These are phyloP conservation scores for Diaporthe destruens DNA, from an alignment of 2,329 filamentous ascomycete genomes.

Conservation along the genomic window DNA sequence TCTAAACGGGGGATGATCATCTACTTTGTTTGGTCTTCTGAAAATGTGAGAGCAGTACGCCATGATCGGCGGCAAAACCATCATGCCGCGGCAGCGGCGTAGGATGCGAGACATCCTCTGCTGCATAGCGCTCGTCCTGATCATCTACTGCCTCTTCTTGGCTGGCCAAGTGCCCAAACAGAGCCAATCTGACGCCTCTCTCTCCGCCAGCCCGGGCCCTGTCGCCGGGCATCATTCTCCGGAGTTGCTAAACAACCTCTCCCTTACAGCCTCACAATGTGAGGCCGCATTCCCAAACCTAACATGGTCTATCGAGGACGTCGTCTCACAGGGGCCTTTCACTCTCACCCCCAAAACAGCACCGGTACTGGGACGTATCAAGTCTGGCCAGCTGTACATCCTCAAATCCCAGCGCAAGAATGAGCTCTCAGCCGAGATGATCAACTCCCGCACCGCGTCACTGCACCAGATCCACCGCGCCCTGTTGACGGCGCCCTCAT, in stretches of 20 bases:
- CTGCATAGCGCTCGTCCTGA: slow-evolving; percentile 43
- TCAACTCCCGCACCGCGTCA: slow-evolving; percentile 62
- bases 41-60: slow-evolving; percentile 33
- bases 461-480: slow-evolving; percentile 67
- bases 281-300: slow-evolving; percentile 59
- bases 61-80: slow-evolving; percentile 43
- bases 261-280: slow-evolving; percentile 59
- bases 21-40: neutral
- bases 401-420: slow-evolving; percentile 55
- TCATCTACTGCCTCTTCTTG: slow-evolving; percentile 47
- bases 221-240: slow-evolving; percentile 32
- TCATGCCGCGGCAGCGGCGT: slow-evolving; percentile 44
- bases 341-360: slow-evolving; percentile 53
- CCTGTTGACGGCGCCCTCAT: slow-evolving; percentile 59
- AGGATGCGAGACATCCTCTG: slow-evolving; percentile 45
- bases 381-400: slow-evolving; percentile 59
- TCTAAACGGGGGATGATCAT: neutral
- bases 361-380: slow-evolving; percentile 57
- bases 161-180: slow-evolving; percentile 30
- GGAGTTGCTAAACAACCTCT: slow-evolving; percentile 51
- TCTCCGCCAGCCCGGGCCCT: neutral
- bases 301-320: slow-evolving; percentile 59
- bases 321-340: slow-evolving; percentile 59
- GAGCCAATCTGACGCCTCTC: neutral
- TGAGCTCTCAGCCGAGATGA: slow-evolving; percentile 60